A percentile compares a stretch with the other conserved stretches of the same genome.
These are phyloP conservation scores for Saposhnikovia divaricata DNA, from an alignment of 129 eudicot species.

Conservation along the genomic window DNA sequence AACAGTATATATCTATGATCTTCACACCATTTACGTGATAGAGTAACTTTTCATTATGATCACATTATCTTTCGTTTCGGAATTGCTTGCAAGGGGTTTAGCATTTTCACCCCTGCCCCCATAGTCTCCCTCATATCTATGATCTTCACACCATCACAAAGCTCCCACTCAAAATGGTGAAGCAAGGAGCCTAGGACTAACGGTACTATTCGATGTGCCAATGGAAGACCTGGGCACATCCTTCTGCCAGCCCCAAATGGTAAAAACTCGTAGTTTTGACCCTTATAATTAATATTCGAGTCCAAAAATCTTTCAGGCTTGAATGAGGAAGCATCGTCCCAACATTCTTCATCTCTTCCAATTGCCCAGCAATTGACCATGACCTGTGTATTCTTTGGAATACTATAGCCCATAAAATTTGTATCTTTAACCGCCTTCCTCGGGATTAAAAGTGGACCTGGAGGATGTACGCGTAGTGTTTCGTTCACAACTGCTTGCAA, in stretches of 20 bases:
- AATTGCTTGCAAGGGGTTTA: background rate
- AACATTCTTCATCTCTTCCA: background rate
- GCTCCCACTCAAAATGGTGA: background rate
- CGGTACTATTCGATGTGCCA: background rate
- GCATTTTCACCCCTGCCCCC: background rate
- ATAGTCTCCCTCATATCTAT: background rate
- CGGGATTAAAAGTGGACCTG: background rate
- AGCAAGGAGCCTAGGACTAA: background rate
- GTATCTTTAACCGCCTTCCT: background rate
- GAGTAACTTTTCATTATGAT: background rate
- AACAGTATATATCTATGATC: background rate
- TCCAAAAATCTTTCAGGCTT: background rate
- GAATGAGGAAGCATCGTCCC: background rate
- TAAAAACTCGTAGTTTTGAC: background rate
- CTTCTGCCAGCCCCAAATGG: background rate
- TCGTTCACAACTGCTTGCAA: background rate
- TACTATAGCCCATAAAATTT: background rate
- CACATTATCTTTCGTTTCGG: background rate
- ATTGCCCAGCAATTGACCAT: background rate
- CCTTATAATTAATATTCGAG: background rate
- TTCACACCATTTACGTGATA: too few species aligned
- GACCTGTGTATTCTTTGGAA: background rate
- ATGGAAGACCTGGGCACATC: background rate
- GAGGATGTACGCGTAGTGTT: background rate
- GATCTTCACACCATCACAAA: background rate